Evolutionary conservation across 768 basidiomycete species (phyloP), one percentile per base, ranked within the genome.

Genomic region (Boletus bicolor): DNA sequence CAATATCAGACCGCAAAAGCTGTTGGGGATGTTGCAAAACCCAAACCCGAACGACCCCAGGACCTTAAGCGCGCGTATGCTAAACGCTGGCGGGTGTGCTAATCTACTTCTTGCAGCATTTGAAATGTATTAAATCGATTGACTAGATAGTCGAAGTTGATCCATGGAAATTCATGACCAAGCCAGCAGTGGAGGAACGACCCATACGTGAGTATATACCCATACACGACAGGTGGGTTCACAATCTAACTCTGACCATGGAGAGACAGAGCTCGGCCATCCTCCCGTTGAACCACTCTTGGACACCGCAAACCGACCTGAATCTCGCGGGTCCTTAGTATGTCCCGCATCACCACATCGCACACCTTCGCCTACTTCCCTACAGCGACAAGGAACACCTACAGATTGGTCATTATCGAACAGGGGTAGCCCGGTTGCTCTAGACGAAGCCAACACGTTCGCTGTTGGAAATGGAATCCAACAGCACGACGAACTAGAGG

Each of bases 361-460:
- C 35, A 60, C 56, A n/a, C 53, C 56, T 26, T 51, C 58, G 7
- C 55, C 54, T 9, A 34, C 52, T 24, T 37, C 58, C n/a, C 32
- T 24, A 12, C 59, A 12, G 41, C 49, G 17, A 12, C 63, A 62
- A 58, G 67, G 62, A 32, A 71, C 70, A 6, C 72, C 70, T n/a
- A 59, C 71, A n/a, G 52, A 69, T 28, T 71, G 70, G 70, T 67
- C 71, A 9, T 51, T 44, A 35, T 71, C 71, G 10, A 47, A 53
- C 10, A 59, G 58, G 19, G 63, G 65, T 7, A 71, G 60, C 51
- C 54, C 63, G 4, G 15, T 48, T 38, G 28, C 47, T 44, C 30
- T 32, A 34, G 57, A 44, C 8, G 36, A 39, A 24, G 35, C 35
- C 12, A 9, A 35, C 14, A 15, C 19, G 35, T 19, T 28, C 24